Conservation (phyloP, 1,139 yeast species). For the Magnusiomyces ingens region DNA sequence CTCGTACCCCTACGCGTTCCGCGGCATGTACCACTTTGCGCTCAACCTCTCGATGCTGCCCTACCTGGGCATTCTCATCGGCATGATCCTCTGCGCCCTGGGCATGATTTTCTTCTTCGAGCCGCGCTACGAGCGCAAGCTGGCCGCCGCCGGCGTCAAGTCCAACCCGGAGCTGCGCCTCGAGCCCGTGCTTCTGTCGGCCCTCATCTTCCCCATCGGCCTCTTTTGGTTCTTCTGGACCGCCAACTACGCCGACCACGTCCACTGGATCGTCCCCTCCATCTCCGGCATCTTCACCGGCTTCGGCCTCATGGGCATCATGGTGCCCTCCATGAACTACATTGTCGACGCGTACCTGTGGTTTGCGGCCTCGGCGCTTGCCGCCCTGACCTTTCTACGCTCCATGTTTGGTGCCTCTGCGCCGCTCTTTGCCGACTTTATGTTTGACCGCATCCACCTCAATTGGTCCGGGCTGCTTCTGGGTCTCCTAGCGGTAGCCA, state of each 20-base stretch:
- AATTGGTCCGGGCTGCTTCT: conserved; percentile 80
- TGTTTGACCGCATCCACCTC: conserved; percentile 69
- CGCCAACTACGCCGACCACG: conserved; percentile 58
- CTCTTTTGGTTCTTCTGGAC: conserved; percentile 83
- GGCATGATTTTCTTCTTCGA: conserved; percentile 26
- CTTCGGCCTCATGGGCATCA: conserved; percentile 65
- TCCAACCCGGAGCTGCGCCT: conserved; percentile 72
- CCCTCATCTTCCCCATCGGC: conserved; percentile 64
- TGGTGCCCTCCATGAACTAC: conserved; percentile 72
- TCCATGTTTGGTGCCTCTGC: conserved; percentile 66
- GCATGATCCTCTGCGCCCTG: conserved; percentile 29
- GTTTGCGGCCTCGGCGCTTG: conserved; percentile 85
- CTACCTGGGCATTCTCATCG: conserved; percentile 44
- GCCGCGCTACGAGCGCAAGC: conserved; percentile 32
- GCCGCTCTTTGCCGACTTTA: conserved; percentile 71
- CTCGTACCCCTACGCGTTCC: conserved; percentile 71
- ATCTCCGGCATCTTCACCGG: conserved; percentile 68
- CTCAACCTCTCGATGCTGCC: conserved; percentile 47
- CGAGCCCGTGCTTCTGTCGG: conserved; percentile 66
- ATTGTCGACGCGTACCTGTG: conserved; percentile 71
- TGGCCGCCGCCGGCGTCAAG: conserved; percentile 29
- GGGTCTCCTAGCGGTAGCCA: conserved; percentile 55
- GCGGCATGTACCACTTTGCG: conserved; percentile 50
- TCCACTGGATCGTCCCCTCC: conserved; percentile 86
- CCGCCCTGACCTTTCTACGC: conserved; percentile 81